These are phyloP conservation scores for Adansonia madagascariensis DNA, from an alignment of 441 rosid genomes.

Conservation along the genomic window DNA sequence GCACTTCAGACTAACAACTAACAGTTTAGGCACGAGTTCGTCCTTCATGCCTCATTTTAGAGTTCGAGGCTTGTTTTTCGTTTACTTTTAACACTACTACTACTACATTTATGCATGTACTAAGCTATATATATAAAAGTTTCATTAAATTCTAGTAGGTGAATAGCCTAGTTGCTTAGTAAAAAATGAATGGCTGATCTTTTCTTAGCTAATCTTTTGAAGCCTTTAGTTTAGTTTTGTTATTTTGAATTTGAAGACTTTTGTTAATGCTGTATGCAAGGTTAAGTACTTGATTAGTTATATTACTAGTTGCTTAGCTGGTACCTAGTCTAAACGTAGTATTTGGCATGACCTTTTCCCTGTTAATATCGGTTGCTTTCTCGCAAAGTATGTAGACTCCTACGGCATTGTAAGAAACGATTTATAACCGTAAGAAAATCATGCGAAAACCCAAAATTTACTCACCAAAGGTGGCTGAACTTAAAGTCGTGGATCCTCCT, in stretches of 20 bases:
- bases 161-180: neutral
- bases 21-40: neutral
- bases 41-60: neutral
- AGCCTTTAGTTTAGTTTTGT: neutral
- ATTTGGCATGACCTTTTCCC: neutral
- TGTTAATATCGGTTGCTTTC: neutral
- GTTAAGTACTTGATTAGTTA: neutral
- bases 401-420: neutral
- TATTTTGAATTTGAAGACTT: neutral
- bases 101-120: neutral
- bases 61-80: neutral
- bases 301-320: neutral
- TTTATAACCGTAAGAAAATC: neutral
- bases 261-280: neutral
- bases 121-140: neutral
- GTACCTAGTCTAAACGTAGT: neutral
- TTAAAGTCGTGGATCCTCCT: slow-evolving; percentile 64
- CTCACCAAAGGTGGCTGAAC: slow-evolving; percentile 67
- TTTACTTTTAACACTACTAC: neutral
- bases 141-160: neutral
- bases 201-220: neutral
- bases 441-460: neutral
- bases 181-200: neutral
- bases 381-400: neutral
- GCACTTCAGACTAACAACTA: too few relatives aligned